Base-by-base conservation (phyloP, 1,139 yeast genomes). In the Yamadazyma dendronema region DNA sequence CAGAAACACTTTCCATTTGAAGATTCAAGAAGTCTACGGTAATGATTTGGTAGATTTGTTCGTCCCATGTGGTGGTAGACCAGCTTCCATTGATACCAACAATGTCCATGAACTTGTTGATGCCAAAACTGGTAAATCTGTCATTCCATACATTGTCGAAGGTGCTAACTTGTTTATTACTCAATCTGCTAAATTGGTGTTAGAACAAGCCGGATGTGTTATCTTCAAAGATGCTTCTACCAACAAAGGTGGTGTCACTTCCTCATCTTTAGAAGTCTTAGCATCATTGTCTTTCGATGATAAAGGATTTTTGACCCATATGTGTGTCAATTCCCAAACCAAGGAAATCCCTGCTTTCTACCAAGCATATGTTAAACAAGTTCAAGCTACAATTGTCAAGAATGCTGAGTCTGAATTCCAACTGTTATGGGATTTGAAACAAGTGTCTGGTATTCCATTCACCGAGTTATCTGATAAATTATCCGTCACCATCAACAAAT, bases 31-130 rank as follows among this genome's bases (percentile, higher is more conserved):
- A 47, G 73, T 76, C 45, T 81, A 77, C 50, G 84, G 84, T 38
- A 46, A 53, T 15, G 72, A 79, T 36, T 81, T 80, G 25, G 73
- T 90, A 49, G 87, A 84, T 54, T 68, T 84, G 54, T 89, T 92
- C 65, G 97, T 90, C 33, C 98, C 98, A 41, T 92, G 98, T 65
- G 98, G 98, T 64, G 98, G 98, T 52, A 85, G 98, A 66, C 98
- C 98, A 44, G 92, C 86, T 51, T 95, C 97, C 13, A 84, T 92
- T 62, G 95, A 90, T 61, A 81, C 92, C 47, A 83, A 82, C 60
- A 92, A 86, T 54, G 95, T 90, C 42, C 68, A 73, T 46, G 69
- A 69, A 38, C 79, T 89, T 51, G 79, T 92, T 50, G 88, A 86
- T 58, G 70, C 70, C 31, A 79, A 78, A 53, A 82, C 92, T 28